These are phyloP conservation scores for Guadua angustifolia DNA, from an alignment of 176 grass and related monocot genomes.

Conservation along the genomic window DNA sequence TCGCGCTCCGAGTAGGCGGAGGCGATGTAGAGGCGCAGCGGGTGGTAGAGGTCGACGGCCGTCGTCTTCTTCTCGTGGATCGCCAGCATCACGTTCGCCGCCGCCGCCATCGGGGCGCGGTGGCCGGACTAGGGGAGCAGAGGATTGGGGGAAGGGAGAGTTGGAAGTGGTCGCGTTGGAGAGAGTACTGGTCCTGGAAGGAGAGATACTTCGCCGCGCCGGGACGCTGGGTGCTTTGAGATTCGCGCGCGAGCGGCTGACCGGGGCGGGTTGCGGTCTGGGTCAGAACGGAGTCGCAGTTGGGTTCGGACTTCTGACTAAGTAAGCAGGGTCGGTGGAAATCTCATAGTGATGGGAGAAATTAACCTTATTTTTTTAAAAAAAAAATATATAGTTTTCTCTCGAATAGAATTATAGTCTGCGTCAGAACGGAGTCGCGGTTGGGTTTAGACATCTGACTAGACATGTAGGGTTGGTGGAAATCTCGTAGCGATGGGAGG, in stretches of 20 bases:
- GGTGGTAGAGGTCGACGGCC: constrained; percentile 78
- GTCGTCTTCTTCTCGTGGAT: constrained; percentile 95
- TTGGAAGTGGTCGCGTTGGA: constrained; percentile 27
- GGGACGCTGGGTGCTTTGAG: constrained; percentile 22
- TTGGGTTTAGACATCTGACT: too few relatives aligned
- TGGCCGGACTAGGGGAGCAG: constrained; percentile 21
- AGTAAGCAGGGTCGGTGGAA: not conserved
- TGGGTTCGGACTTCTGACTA: not conserved
- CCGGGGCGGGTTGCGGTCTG: not conserved
- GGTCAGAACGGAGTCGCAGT: not conserved
- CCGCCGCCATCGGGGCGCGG: constrained; percentile 46
- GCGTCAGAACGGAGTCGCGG: too few relatives aligned
- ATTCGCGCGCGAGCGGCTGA: constrained; percentile 23
- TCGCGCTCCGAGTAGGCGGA: constrained; percentile 85
- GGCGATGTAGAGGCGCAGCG: constrained; percentile 83
- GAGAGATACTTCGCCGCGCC: constrained; percentile 36
- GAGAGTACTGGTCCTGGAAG: not conserved
- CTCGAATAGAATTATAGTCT: too few relatives aligned
- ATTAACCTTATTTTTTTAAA: too few relatives aligned
- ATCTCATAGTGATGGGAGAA: not conserved
- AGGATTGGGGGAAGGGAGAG: not conserved
- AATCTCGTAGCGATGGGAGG: too few relatives aligned
- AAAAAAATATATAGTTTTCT: too few relatives aligned
- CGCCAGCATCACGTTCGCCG: constrained; percentile 88
- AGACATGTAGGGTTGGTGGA: too few relatives aligned